Evolutionary conservation across 352 stramenopile species (phyloP).

Genomic region (Pythium biforme): DNA sequence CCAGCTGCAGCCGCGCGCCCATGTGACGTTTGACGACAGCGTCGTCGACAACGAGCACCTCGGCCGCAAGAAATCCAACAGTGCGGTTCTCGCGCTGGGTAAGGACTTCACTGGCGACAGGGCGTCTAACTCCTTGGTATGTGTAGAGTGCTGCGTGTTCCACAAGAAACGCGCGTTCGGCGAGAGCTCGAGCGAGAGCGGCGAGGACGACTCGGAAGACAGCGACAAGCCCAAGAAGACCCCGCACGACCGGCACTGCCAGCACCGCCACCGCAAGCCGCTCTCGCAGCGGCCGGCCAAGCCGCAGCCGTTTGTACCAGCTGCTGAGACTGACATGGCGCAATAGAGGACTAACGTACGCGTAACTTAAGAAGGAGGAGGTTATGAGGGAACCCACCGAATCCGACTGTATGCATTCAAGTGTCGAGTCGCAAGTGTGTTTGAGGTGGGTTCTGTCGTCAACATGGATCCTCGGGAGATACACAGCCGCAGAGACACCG

Average conservation of each 20-base stretch:
- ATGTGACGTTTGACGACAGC: constrained; percentile 86
- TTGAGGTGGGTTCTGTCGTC: too few species aligned
- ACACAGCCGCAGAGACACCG: too few species aligned
- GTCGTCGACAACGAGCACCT: constrained; percentile 93
- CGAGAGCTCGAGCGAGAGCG: constrained; percentile 90
- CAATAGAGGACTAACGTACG: too few species aligned
- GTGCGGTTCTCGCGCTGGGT: constrained; percentile 43
- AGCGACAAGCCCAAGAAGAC: constrained; percentile 20
- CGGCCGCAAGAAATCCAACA: constrained; percentile 90
- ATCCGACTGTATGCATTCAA: too few species aligned
- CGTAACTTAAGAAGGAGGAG: too few species aligned
- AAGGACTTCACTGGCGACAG: too few species aligned
- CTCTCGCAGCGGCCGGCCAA: constrained; percentile 27
- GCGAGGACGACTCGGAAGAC: constrained; percentile 60
- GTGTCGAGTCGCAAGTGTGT: too few species aligned
- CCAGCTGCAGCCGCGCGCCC: constrained; percentile 74
- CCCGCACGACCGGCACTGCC: constrained; percentile 17
- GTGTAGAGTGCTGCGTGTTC: constrained; percentile 90
- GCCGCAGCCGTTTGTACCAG: constrained; percentile 18
- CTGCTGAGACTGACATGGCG: too few species aligned
- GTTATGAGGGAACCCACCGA: too few species aligned
- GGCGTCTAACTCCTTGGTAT: not conserved
- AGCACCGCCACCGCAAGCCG: constrained; percentile 26
- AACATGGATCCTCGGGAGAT: too few species aligned
- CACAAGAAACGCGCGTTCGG: constrained; percentile 92